A percentile compares a stretch with the other conserved stretches of the same genome.
Evolutionary conservation across 192 early-diverging fungal genomes (phyloP).

Genomic region (Geranomyces michiganensis): DNA sequence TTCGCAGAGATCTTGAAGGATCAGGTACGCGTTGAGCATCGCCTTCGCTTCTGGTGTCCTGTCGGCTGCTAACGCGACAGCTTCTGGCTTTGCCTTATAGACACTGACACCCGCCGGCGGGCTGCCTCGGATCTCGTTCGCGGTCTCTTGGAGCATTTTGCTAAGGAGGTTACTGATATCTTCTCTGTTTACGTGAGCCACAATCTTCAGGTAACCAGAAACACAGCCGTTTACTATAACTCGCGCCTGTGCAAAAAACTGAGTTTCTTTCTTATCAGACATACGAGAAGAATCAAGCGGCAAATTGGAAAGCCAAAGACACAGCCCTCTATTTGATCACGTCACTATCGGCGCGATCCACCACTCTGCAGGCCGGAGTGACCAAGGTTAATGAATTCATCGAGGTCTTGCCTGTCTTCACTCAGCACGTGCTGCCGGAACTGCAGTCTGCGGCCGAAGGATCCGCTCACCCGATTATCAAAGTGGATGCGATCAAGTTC

Average conservation of each 20-base stretch:
- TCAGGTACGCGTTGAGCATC: not conserved
- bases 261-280: slow-evolving; percentile 6
- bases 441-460: slow-evolving; percentile 72
- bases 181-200: slow-evolving; percentile 66
- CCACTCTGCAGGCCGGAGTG: slow-evolving; percentile 75
- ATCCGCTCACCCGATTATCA: slow-evolving; percentile 80
- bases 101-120: slow-evolving; percentile 89
- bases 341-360: slow-evolving; percentile 80
- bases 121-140: slow-evolving; percentile 90
- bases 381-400: slow-evolving; percentile 84
- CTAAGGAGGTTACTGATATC: slow-evolving; percentile 80
- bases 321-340: slow-evolving; percentile 92
- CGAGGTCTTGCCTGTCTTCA: slow-evolving; percentile 82
- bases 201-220: slow-evolving; percentile 32
- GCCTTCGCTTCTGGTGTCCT: not conserved
- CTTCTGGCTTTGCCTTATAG: slow-evolving; percentile 39
- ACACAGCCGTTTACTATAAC: not conserved
- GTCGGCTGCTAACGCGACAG: not conserved
- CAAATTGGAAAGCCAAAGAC: slow-evolving; percentile 94
- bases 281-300: slow-evolving; percentile 69
- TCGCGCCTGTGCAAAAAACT: not conserved
- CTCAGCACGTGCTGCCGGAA: slow-evolving; percentile 80
- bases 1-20: slow-evolving; percentile 90
- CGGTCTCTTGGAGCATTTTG: slow-evolving; percentile 87
- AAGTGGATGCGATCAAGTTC: slow-evolving; percentile 94